These are phyloP conservation scores for Nemania bipapillata DNA, from an alignment of 2,329 filamentous ascomycete genomes.

Conservation along the genomic window DNA sequence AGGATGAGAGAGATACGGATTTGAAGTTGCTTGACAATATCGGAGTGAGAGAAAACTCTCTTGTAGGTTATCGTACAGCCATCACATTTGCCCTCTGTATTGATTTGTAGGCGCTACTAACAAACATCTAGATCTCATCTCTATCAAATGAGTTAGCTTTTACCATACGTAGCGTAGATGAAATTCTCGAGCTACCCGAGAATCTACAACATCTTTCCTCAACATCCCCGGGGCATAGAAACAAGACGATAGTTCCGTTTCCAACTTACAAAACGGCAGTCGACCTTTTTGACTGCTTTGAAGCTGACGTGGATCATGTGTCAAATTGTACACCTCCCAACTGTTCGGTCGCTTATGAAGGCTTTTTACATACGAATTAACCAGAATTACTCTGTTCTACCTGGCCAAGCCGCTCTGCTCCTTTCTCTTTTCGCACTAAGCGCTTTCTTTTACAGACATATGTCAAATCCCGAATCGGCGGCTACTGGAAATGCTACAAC, in stretches of 20 bases:
- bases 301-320: slow-evolving; percentile 42
- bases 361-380: slow-evolving; percentile 41
- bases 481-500: slow-evolving; percentile 37
- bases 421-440: slow-evolving; percentile 45
- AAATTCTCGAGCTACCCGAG: slow-evolving; percentile 31
- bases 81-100: not conserved
- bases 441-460: slow-evolving; percentile 43
- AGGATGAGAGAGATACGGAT: slow-evolving; percentile 10
- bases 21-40: slow-evolving; percentile 35
- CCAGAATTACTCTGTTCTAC: slow-evolving; percentile 38
- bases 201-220: not conserved
- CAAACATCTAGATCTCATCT: slow-evolving; percentile 34
- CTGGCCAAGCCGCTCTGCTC: slow-evolving; percentile 44
- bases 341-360: slow-evolving; percentile 41
- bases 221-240: not conserved
- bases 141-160: slow-evolving; percentile 38
- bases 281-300: slow-evolving; percentile 42
- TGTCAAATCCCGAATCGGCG: slow-evolving; percentile 36
- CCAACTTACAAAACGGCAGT: slow-evolving; percentile 39
- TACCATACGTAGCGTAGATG: slow-evolving; percentile 29
- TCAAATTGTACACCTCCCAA: slow-evolving; percentile 43
- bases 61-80: slow-evolving; percentile 8
- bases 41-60: slow-evolving; percentile 34
- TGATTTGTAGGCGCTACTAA: not conserved
- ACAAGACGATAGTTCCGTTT: slow-evolving; percentile 29